phyloP scores from a whole-genome alignment of 257 asterid species.

The Nicotiana benthamiana region DNA sequence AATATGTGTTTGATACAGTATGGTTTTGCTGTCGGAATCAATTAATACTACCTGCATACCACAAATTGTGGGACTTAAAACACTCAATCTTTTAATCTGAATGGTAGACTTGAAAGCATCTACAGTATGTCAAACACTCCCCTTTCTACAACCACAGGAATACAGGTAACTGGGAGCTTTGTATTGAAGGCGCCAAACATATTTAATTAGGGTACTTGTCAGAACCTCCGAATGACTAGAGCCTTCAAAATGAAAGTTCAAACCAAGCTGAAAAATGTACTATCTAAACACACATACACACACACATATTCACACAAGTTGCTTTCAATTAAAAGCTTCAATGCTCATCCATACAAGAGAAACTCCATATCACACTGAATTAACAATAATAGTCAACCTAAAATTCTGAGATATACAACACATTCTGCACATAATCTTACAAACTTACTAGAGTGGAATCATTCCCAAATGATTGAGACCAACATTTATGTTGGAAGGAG shows the following conservation, averaged over 20 bases:
- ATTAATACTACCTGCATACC: slow-evolving; percentile 52
- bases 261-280: neutral
- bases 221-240: neutral
- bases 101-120: neutral
- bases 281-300: neutral
- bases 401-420: neutral
- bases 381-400: neutral
- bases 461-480: neutral
- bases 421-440: neutral
- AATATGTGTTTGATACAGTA: slow-evolving; percentile 65
- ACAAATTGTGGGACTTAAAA: neutral
- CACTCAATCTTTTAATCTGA: neutral
- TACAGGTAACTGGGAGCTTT: neutral
- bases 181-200: neutral
- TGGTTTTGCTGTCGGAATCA: slow-evolving; percentile 49
- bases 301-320: neutral
- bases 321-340: neutral
- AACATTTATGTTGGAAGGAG: neutral
- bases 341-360: neutral
- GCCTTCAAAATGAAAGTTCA: neutral
- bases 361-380: neutral
- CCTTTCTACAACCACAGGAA: neutral
- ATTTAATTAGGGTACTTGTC: neutral
- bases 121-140: neutral
- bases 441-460: neutral